Conservation (phyloP, 2,329 filamentous ascomycete genomes). For the Alternaria longipes region DNA sequence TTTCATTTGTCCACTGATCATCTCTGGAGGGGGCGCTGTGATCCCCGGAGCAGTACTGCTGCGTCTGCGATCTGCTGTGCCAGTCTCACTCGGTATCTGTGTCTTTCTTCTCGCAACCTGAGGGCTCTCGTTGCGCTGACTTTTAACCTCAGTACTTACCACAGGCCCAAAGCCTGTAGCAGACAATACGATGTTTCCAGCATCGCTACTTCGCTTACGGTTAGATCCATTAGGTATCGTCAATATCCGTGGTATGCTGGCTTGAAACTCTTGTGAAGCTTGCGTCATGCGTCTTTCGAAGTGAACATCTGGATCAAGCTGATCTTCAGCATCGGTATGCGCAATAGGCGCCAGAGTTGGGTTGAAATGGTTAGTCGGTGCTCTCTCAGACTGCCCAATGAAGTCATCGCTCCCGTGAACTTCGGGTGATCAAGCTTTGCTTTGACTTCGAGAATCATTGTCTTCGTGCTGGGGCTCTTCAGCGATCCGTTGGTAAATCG, state of each 20-base stretch:
- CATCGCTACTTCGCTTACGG: slow-evolving; percentile 18
- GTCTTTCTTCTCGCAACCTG: not conserved
- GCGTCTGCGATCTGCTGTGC: not conserved
- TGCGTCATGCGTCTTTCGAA: slow-evolving; percentile 1
- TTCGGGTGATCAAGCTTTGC: not conserved
- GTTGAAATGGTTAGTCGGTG: slow-evolving; percentile 14
- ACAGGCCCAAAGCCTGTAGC: slow-evolving; percentile 17
- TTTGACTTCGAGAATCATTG: not conserved
- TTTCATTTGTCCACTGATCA: slow-evolving; percentile 1
- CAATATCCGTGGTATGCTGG: slow-evolving; percentile 12
- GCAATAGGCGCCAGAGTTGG: slow-evolving; percentile 16
- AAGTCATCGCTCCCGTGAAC: not conserved
- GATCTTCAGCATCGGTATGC: not conserved
- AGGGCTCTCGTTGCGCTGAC: not conserved
- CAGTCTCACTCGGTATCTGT: not conserved
- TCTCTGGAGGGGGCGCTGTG: slow-evolving; percentile 20
- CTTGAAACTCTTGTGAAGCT: slow-evolving; percentile 1
- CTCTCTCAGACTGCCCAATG: slow-evolving; percentile 8
- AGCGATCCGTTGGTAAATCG: not conserved
- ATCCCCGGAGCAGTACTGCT: slow-evolving; percentile 11
- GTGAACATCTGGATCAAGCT: not conserved
- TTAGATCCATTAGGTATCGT: slow-evolving; percentile 4
- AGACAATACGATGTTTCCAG: slow-evolving; percentile 12
- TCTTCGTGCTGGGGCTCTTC: not conserved
- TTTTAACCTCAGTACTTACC: not conserved